phyloP scores from a whole-genome alignment of 2,329 filamentous ascomycete species.

The Venturiaceae sp. region DNA sequence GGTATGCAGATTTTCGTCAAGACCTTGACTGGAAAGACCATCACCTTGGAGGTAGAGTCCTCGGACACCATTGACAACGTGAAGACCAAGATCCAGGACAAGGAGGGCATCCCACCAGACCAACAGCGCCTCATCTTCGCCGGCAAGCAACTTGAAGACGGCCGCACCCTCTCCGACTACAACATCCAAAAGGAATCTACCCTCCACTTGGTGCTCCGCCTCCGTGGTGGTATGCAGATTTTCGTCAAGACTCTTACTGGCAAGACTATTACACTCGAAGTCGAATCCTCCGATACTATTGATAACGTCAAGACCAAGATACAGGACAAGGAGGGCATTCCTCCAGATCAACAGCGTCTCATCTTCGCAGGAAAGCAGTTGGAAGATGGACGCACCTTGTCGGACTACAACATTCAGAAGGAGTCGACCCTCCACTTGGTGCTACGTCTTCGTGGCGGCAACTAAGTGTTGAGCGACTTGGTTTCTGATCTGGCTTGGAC shows the following conservation, averaged over 20 bases:
- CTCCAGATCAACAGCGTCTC: conserved; percentile 47
- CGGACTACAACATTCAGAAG: conserved; percentile 70
- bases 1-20: conserved; percentile 56
- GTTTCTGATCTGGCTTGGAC: not conserved
- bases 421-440: conserved; percentile 79
- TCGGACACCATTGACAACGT: conserved; percentile 31
- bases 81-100: conserved; percentile 42
- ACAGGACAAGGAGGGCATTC: conserved; percentile 93
- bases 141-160: conserved; percentile 49
- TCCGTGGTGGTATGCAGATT: conserved; percentile 55
- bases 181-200: conserved; percentile 91
- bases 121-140: conserved; percentile 50
- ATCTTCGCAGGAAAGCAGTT: conserved; percentile 54
- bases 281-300: conserved; percentile 72
- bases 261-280: conserved; percentile 58
- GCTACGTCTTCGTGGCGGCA: conserved; percentile 76
- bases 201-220: conserved; percentile 65
- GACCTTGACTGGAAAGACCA: conserved; percentile 50
- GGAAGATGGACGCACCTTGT: conserved; percentile 46
- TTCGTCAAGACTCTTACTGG: conserved; percentile 54
- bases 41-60: conserved; percentile 33
- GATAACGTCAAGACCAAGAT: conserved; percentile 98
- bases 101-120: conserved; percentile 49
- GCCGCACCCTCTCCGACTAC: conserved; percentile 47
- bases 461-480: not conserved